Evolutionary conservation across 495 filamentous ascomycete species (phyloP), one percentile per base, ranked within the genome.

Genomic region (Neurospora pannonica): DNA sequence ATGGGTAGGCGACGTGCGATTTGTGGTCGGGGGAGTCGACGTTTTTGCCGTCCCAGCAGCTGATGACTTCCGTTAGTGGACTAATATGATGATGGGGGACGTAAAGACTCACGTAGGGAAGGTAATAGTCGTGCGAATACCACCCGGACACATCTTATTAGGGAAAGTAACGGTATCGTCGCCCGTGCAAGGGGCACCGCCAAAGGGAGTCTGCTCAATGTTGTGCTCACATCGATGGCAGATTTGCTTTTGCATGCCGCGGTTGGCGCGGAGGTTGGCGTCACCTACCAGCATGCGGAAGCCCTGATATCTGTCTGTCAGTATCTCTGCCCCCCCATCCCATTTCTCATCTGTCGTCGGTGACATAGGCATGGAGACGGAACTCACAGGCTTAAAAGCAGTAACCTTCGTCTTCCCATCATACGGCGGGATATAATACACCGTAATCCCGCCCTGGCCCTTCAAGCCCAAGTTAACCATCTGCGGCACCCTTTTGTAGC

Each of bases 21-120:
- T 84, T 85, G 78, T 89, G 88, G 77, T 89, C 85, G 34, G 83
- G 79, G 67, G 82, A 86, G 76, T 88, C 87, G 15, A 86, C 75
- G 76, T 87, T 88, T 76, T 83, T 81, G 42, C 88, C 88, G 78
- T 90, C 87, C 87, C 87, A 89, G 78, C 85, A 83, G 60, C 76
- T 78, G 70, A n/a, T n/a, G n/a, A n/a, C n/a, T n/a, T n/a, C n/a
- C n/a, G n/a, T n/a, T n/a, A n/a, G n/a, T n/a, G n/a, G n/a, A n/a
- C n/a, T n/a, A n/a, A n/a, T n/a, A n/a, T n/a, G n/a, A n/a, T n/a
- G n/a, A n/a, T n/a, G n/a, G n/a, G n/a, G n/a, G n/a, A n/a, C n/a
- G n/a, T n/a, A n/a, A n/a, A n/a, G n/a, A n/a, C n/a, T 36, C 31
- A 62, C 70, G 84, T 84, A 3, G 86, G 86, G 77, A 86, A 87